phyloP scores from a whole-genome alignment of 2,329 filamentous ascomycete genomes.

The Ceratocystis cubensis region DNA sequence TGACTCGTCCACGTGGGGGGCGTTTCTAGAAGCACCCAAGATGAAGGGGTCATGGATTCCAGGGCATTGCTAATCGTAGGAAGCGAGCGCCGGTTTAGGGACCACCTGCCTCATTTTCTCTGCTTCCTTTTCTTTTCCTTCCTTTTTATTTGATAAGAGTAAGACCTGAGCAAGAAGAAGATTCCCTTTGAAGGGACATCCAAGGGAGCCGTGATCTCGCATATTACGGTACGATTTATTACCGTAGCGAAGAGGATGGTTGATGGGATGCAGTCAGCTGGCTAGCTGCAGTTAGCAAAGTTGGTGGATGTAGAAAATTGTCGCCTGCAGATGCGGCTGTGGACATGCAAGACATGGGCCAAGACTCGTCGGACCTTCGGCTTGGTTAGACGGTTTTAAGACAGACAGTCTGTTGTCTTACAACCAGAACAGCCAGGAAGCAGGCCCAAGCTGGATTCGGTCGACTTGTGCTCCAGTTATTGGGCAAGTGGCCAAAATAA shows the following conservation, averaged over 20 bases:
- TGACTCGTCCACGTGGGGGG: neutral
- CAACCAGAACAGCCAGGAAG: neutral
- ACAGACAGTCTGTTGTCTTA: neutral
- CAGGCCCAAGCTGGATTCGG: neutral
- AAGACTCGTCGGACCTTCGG: slow-evolving; percentile 1
- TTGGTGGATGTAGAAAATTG: neutral
- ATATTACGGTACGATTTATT: neutral
- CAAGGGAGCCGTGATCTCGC: neutral
- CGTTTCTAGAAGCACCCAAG: neutral
- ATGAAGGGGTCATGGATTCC: slow-evolving; percentile 4
- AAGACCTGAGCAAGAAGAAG: neutral
- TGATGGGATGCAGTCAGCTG: neutral
- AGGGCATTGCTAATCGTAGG: neutral
- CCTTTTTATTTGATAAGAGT: neutral
- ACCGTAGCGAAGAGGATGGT: neutral
- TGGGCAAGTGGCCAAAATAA: neutral
- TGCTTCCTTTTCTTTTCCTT: neutral
- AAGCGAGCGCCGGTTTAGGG: neutral
- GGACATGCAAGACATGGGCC: neutral
- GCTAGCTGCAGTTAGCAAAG: neutral
- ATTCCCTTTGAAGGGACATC: neutral
- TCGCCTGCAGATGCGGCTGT: neutral
- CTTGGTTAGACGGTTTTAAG: neutral
- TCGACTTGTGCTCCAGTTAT: neutral
- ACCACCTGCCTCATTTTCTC: neutral